Percentiles rank a stretch among this genome's conserved stretches.
These are phyloP conservation scores for Torulaspora indica DNA, from an alignment of 805 yeast species.

Conservation along the genomic window DNA sequence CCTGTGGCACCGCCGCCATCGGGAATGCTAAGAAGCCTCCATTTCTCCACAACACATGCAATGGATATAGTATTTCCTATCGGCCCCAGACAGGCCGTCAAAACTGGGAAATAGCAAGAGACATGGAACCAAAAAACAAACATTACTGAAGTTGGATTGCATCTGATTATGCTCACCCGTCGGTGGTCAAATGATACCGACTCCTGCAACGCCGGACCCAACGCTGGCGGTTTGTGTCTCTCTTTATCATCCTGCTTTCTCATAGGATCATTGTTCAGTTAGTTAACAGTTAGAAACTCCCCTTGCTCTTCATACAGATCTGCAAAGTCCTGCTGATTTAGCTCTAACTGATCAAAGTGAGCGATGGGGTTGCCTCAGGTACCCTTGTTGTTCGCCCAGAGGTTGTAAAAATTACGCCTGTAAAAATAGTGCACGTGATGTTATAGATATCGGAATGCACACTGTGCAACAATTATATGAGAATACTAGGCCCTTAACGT, in stretches of 20 bases:
- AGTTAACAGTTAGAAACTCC: not conserved
- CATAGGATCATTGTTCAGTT: not conserved
- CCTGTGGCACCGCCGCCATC: slow-evolving; percentile 4
- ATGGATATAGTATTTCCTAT: slow-evolving; percentile 68
- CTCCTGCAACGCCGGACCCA: slow-evolving; percentile 14
- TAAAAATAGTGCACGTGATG: too few species aligned
- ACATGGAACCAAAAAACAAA: slow-evolving; percentile 54
- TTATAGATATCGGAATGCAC: too few species aligned
- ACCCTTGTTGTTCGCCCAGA: too few species aligned
- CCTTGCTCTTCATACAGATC: not conserved
- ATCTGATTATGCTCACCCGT: slow-evolving; percentile 27
- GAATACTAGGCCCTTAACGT: too few species aligned
- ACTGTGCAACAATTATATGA: too few species aligned
- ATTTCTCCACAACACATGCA: slow-evolving; percentile 63
- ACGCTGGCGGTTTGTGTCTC: not conserved
- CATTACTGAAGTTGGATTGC: slow-evolving; percentile 24
- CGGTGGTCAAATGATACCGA: slow-evolving; percentile 24
- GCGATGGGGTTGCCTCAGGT: too few species aligned
- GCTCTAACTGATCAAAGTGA: too few species aligned
- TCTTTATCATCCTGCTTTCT: not conserved
- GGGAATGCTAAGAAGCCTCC: slow-evolving; percentile 43
- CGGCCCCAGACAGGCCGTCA: slow-evolving; percentile 77
- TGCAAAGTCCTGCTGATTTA: too few species aligned
- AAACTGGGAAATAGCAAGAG: slow-evolving; percentile 66
- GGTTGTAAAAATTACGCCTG: too few species aligned